Base-by-base conservation (phyloP, 495 filamentous ascomycete species). In the Cetradonia linearis region DNA sequence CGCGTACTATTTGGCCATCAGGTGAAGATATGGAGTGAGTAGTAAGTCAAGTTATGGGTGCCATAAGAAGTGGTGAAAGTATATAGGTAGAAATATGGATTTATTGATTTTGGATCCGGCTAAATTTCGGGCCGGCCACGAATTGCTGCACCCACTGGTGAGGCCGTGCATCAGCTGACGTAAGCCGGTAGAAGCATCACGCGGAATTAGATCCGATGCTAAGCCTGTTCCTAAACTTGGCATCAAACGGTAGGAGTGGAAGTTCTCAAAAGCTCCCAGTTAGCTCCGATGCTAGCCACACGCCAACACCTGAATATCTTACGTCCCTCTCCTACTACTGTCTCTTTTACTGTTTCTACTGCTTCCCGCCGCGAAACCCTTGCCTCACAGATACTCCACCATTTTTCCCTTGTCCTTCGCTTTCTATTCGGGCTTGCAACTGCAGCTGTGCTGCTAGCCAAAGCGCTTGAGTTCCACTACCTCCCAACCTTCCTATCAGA, bases 291-390 rank as follows among this genome's bases (percentile, higher is more conserved):
- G 80, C 71, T 81, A 62, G 77, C 75, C 40, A 76, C 77, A 2
- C 36, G 71, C 2, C 76, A 78, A 0, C 74, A 75, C 60, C 84
- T 94, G 44, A 80, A 76, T 61, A 80, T 81, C 55, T 81, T 82
- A 66, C 85, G 85, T 54, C 88, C 89, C 50, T 92, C 89, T 38
- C 86, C 89, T 44, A 91, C 89, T 27, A 92, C 89, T n/a, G 82
- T 83, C 64, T 86, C 87, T 66, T 94, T 88, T 76, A 89, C 86
- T 53, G 86, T 93, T 54, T 90, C 89, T 60, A 92, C 88, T 66
- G 79, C 79, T 59, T 79, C 77, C 11, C 67, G 76, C 14, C 81
- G 76, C 27, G 72, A 71, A 1, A 86, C 81, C 48, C 70, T 84
- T 58, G 73, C 80, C 7, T 75, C 82, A 46, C 83, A 81, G 63